Conservation (phyloP, 164 flowering plant species). For the Stephania cephalantha region DNA sequence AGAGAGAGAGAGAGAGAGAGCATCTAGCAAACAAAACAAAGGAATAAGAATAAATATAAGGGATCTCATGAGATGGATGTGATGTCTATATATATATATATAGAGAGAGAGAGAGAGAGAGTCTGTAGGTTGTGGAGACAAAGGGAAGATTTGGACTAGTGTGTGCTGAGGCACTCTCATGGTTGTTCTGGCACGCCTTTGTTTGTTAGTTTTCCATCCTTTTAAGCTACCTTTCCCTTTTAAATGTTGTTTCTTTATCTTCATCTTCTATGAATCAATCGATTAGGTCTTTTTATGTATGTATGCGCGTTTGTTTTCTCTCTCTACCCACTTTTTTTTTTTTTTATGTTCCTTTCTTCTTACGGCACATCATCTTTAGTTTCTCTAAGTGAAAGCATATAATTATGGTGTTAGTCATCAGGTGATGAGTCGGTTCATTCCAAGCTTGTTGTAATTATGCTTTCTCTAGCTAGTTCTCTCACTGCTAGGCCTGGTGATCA, state of each 20-base stretch:
- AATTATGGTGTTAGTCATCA: background rate
- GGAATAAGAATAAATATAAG: background rate
- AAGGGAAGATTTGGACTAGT: background rate
- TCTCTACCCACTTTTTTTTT: background rate
- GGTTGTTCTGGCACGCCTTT: conserved; percentile 1
- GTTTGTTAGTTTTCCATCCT: background rate
- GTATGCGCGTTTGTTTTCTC: background rate
- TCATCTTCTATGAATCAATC: background rate
- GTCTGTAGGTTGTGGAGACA: background rate
- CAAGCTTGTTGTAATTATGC: conserved; percentile 36
- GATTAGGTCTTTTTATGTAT: too few relatives aligned
- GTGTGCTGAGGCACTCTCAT: background rate
- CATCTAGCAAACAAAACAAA: background rate
- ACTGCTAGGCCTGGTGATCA: background rate
- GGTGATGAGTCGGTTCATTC: conserved; percentile 22
- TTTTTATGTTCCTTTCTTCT: conserved; percentile 41
- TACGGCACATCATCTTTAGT: conserved; percentile 53
- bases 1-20: background rate
- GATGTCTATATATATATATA: too few relatives aligned
- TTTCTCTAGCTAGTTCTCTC: conserved; percentile 11
- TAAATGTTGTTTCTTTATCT: background rate
- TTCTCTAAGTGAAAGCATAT: background rate
- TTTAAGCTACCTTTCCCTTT: background rate
- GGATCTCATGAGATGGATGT: background rate
- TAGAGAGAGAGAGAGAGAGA: too few relatives aligned